These are phyloP conservation scores for Parasitella parasitica DNA, from an alignment of 371 early-diverging fungal species.

Conservation along the genomic window DNA sequence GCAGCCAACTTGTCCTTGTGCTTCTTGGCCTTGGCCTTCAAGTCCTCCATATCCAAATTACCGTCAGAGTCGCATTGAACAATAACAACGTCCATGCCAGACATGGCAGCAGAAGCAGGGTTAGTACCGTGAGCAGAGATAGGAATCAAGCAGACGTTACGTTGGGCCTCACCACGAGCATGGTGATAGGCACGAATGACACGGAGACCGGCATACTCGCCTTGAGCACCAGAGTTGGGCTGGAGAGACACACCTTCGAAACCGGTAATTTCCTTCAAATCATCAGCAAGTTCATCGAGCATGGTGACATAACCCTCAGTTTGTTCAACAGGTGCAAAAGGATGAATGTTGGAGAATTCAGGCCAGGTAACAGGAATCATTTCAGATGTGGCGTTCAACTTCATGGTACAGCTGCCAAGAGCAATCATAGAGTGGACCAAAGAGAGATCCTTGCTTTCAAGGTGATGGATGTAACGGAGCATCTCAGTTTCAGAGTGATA, in stretches of 20 bases:
- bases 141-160: constrained; percentile 94
- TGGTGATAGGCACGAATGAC: constrained; percentile 90
- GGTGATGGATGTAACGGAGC: constrained; percentile 90
- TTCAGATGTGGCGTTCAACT: constrained; percentile 96
- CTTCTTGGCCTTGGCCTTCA: constrained; percentile 84
- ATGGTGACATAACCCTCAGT: constrained; percentile 87
- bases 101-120: constrained; percentile 98
- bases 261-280: constrained; percentile 90
- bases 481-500: constrained; percentile 99
- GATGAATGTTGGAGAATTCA: constrained; percentile 92
- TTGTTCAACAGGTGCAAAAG: constrained; percentile 93
- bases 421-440: constrained; percentile 98
- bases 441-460: constrained; percentile 95
- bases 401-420: constrained; percentile 98
- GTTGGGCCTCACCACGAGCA: constrained; percentile 77
- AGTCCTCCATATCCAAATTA: constrained; percentile 87
- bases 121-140: constrained; percentile 98
- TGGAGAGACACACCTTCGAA: constrained; percentile 91
- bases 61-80: constrained; percentile 90
- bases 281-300: constrained; percentile 82
- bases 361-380: constrained; percentile 98
- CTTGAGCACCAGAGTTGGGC: constrained; percentile 98
- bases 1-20: constrained; percentile 84
- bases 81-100: constrained; percentile 90
- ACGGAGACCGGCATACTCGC: constrained; percentile 96